Evolutionary conservation across 2,329 filamentous ascomycete genomes (phyloP), one percentile per base, ranked within the genome.

Genomic region (Gnomoniopsis sp.): DNA sequence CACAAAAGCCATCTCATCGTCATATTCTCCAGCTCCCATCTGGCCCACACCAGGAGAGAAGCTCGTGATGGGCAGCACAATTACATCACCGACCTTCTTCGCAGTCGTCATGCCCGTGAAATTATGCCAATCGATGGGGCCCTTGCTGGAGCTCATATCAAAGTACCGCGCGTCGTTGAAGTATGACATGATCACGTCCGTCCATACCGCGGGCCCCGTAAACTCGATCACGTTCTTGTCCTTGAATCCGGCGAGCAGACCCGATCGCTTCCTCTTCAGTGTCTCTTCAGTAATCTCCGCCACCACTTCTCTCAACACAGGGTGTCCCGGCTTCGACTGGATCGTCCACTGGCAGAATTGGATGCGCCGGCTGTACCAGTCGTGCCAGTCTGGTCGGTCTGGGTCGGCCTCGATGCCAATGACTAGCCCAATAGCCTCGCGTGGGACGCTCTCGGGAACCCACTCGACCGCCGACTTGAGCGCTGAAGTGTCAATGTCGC

Each of bases 271-370:
- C 74, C 88, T 83, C 60, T 81, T 79, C 52, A 98, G 78, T 0
- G 93, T 90, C 71, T 93, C 86, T 64, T 90, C 82, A 0, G 93
- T 96, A 69, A 99, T 93, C 65, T 87, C 88, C 15, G 89, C 81
- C 34, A 99, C 91, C 61, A 96, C 85, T 62, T 97, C 91, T 62
- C 93, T 86, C 59, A 99, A 82, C 14, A 96, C 86, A 0, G 95
- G 95, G 71, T 99, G 95, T 12, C 95, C 95, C 0, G 93, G 89
- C 74, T 99, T 99, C 58, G 90, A 80, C 74, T 98, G 93, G 63
- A 99, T 97, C 1, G 95, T 99, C 95, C 95, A 99, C 73, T 99
- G 95, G 76, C 95, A 99, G 75, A 99, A 98, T 72, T 98, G 95
- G 62, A 99, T 93, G 63, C 93, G 86, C 60, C 95, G 89, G 63